Evolutionary conservation across 2,329 filamentous ascomycete genomes (phyloP), one percentile per base, ranked within the genome.

Genomic region (Hypoxylon sp.): DNA sequence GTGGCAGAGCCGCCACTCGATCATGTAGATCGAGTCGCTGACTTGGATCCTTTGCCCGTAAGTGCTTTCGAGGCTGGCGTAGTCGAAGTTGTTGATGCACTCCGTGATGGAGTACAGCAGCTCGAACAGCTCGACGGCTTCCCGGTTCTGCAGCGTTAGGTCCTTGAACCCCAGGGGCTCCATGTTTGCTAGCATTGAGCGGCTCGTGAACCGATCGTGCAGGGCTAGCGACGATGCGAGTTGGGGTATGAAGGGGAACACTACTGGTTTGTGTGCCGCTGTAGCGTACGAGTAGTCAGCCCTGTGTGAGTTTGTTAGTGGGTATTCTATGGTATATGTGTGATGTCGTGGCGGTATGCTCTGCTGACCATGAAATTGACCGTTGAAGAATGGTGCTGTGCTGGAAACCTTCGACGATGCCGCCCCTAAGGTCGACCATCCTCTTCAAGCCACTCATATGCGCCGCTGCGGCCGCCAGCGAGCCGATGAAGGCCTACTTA

Each of bases 231-330:
- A 72, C 2, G 70, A 71, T 9, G 72, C 71, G 2, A 77, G 61
- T 28, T 73, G 64, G 1, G 75, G 73, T 40, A 77, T 72, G 42
- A 76, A 73, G 3, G 74, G 75, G 44, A 77, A 76, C 22, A 71
- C 71, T 14, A 77, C 67, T 2, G 75, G 69, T 18, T 70, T 69
- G 8, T 72, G 69, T 2, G 75, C 68, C 9, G 72, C 74, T 12
- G 75, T 75, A 14, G 74, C 75, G 32, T 77, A 76, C 6, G 75
- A 75, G 44, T 75, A 77, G 57, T 77, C 75, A 11, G 75, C 75
- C 75, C 74, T 76, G 30, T 45, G 20, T 18, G 26, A 33, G 22
- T 40, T n/a, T 12, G 26, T 73, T 65, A 73, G 65, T 26, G 14
- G 16, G 7, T 16, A 12, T 18, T 11, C 2, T 20, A 8, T 30